Evolutionary conservation across 1,284 basidiomycete species (phyloP).

Genomic region (Cryptococcus neoformans): DNA sequence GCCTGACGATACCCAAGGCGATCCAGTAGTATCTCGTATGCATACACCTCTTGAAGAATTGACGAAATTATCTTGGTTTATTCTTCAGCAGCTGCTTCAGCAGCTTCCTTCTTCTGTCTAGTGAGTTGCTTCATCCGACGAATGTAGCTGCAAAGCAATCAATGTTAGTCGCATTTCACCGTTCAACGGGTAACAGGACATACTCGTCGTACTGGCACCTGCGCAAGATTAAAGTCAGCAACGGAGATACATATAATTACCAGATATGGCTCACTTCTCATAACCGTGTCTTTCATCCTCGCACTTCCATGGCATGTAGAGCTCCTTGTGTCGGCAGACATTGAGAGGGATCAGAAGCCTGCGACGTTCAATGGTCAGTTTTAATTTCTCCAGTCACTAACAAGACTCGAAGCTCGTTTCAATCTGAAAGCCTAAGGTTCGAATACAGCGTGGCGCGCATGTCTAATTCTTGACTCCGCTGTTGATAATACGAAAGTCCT

Average conservation of each 20-base stretch:
- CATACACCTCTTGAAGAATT: neutral
- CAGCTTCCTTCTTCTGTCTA: constrained; percentile 65
- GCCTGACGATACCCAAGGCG: no score
- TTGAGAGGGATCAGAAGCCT: constrained; percentile 80
- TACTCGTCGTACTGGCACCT: constrained; percentile 91
- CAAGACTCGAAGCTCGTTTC: no score
- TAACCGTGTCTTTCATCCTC: constrained; percentile 70
- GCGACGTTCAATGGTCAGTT: neutral
- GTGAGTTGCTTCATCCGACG: constrained; percentile 76
- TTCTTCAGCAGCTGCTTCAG: constrained; percentile 53
- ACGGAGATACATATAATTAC: constrained; percentile 9
- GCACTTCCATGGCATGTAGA: constrained; percentile 78
- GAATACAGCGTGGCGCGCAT: no score
- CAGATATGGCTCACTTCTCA: constrained; percentile 59
- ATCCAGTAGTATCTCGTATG: neutral
- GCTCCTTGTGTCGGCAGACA: constrained; percentile 67
- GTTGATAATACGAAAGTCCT: no score
- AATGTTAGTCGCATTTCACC: neutral
- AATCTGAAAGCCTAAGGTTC: no score
- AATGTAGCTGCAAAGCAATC: constrained; percentile 62
- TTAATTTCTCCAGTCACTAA: no score
- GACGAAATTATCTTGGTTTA: constrained; percentile 4
- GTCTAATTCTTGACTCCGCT: no score
- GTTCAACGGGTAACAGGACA: constrained; percentile 43
- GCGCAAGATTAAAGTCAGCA: constrained; percentile 7